Conservation (phyloP, 2,329 filamentous ascomycete species). For the Fonsecaea nubica region DNA sequence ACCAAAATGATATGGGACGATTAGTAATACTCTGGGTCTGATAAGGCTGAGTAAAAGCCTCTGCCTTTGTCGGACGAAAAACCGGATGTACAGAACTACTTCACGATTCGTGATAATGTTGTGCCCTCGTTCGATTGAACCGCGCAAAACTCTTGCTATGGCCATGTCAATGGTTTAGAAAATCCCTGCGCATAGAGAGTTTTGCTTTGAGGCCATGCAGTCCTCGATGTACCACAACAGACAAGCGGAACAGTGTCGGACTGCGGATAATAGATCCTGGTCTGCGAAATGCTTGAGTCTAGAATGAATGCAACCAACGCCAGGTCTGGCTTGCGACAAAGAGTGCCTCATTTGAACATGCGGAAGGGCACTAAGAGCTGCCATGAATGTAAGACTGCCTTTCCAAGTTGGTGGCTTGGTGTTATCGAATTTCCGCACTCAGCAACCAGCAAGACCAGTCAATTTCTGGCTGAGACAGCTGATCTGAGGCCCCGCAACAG, state of each 20-base stretch:
- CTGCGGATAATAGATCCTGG: neutral
- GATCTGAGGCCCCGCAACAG: neutral
- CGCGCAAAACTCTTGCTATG: neutral
- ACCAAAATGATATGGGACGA: neutral
- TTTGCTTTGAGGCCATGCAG: neutral
- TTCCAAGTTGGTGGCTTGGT: neutral
- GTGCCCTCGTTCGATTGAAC: neutral
- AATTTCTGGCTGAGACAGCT: neutral
- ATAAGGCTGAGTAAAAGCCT: conserved; percentile 14
- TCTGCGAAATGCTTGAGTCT: neutral
- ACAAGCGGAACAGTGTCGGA: neutral
- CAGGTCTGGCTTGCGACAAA: neutral
- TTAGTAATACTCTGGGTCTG: neutral
- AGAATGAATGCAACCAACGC: neutral
- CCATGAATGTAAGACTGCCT: conserved; percentile 10
- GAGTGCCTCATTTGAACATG: neutral
- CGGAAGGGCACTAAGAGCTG: conserved; percentile 16
- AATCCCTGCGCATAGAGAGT: neutral
- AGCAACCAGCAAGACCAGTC: neutral
- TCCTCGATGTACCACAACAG: neutral
- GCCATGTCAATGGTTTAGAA: neutral
- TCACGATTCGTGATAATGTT: neutral
- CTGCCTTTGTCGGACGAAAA: conserved; percentile 7
- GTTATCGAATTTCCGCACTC: neutral
- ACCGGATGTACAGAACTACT: neutral